phyloP scores from a whole-genome alignment of 495 filamentous ascomycete species.

The Hypoxylon crocopeplum region DNA sequence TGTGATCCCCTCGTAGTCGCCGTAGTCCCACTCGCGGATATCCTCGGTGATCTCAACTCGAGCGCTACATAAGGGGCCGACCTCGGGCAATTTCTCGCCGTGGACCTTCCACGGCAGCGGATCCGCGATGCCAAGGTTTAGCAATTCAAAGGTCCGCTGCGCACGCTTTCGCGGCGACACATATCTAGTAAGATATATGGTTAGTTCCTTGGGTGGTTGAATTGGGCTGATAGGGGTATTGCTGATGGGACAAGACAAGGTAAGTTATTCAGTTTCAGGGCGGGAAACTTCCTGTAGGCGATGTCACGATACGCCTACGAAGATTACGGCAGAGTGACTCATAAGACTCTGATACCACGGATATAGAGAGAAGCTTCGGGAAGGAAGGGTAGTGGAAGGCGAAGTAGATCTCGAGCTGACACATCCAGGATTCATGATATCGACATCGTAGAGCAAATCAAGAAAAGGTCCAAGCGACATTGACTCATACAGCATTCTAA shows the following conservation, averaged over 20 bases:
- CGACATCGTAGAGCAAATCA: too few species aligned
- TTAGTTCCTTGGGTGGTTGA: conserved; percentile 6
- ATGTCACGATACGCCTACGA: too few species aligned
- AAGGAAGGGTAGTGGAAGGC: neutral
- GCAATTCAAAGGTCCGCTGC: conserved; percentile 84
- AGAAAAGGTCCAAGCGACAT: neutral
- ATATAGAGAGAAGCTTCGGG: neutral
- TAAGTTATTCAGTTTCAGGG: too few species aligned
- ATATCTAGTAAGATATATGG: conserved; percentile 55
- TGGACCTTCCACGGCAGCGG: conserved; percentile 55
- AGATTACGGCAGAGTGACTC: too few species aligned
- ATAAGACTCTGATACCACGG: too few species aligned
- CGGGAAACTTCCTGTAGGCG: too few species aligned
- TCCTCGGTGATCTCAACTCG: conserved; percentile 74
- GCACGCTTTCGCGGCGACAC: conserved; percentile 89
- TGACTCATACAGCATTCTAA: neutral
- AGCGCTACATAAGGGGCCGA: conserved; percentile 49
- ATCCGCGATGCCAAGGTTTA: conserved; percentile 62
- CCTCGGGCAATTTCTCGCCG: conserved; percentile 40
- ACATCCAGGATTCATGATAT: too few species aligned
- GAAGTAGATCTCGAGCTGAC: too few species aligned
- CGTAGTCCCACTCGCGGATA: conserved; percentile 95
- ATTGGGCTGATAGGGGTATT: too few species aligned
- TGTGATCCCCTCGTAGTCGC: conserved; percentile 91
- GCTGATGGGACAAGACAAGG: too few species aligned